Evolutionary conservation across 2,329 filamentous ascomycete genomes (phyloP).

Genomic region (Colletotrichum tofieldiae): DNA sequence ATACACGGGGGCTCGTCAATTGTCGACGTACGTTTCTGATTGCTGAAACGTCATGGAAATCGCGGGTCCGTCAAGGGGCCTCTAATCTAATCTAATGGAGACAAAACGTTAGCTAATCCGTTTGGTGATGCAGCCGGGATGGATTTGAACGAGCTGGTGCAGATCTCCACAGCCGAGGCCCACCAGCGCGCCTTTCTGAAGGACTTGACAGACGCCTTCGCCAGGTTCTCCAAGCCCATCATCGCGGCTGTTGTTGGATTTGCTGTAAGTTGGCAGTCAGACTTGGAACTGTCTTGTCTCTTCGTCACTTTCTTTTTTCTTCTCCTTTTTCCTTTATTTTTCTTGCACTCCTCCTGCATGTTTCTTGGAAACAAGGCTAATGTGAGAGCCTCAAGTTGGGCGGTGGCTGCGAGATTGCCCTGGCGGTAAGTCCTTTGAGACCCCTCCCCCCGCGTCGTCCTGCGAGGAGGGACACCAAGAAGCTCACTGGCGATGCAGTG

Average conservation of each 20-base stretch:
- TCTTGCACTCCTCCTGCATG: not conserved
- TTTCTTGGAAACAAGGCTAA: constrained; percentile 21
- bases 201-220: constrained; percentile 58
- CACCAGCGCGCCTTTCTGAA: constrained; percentile 50
- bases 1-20: constrained; percentile 19
- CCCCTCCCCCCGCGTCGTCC: not conserved
- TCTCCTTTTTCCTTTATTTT: not conserved
- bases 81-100: constrained; percentile 29
- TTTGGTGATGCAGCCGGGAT: constrained; percentile 42
- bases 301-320: not conserved
- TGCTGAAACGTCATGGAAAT: constrained; percentile 30
- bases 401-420: constrained; percentile 66
- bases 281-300: not conserved
- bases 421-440: constrained; percentile 53
- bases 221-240: constrained; percentile 61
- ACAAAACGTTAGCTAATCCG: constrained; percentile 28
- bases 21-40: constrained; percentile 26
- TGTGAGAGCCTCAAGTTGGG: constrained; percentile 54
- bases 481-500: constrained; percentile 49
- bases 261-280: constrained; percentile 57
- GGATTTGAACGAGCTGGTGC: constrained; percentile 46
- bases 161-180: constrained; percentile 46
- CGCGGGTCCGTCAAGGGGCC: not conserved
- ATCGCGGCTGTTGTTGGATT: constrained; percentile 66
- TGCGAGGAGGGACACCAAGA: constrained; percentile 7